Conservation (phyloP, 345 rosid genomes). For the Leavenworthia alabamica region DNA sequence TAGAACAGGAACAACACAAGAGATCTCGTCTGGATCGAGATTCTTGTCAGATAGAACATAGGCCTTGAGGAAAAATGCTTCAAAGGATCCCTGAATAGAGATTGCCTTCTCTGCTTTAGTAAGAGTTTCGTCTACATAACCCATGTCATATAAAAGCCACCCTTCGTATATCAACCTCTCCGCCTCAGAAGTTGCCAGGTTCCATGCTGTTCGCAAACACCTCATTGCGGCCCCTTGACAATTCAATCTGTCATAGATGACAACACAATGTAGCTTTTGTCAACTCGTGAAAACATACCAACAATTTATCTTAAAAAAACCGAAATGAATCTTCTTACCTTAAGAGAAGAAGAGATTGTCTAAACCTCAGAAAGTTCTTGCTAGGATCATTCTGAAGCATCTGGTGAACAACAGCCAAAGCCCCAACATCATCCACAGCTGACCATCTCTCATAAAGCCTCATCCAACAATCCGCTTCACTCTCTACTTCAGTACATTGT, state of each 20-base stretch:
- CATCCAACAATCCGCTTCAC: slow-evolving; percentile 83
- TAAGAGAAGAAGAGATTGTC: slow-evolving; percentile 87
- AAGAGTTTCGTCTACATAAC: slow-evolving; percentile 74
- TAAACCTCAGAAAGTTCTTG: slow-evolving; percentile 68
- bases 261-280: slow-evolving; percentile 9
- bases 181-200: slow-evolving; percentile 50
- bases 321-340: slow-evolving; percentile 39
- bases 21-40: slow-evolving; percentile 52
- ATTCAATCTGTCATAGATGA: slow-evolving; percentile 52
- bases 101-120: slow-evolving; percentile 71
- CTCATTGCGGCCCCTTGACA: slow-evolving; percentile 90
- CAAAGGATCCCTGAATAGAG: slow-evolving; percentile 67
- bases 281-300: neutral
- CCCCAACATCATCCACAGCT: slow-evolving; percentile 86
- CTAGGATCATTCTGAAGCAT: slow-evolving; percentile 75
- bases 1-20: slow-evolving; percentile 62
- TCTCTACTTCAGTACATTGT: slow-evolving; percentile 37
- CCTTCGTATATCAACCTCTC: slow-evolving; percentile 89
- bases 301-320: neutral
- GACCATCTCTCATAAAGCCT: slow-evolving; percentile 87
- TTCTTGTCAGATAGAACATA: slow-evolving; percentile 71
- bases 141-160: slow-evolving; percentile 87
- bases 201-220: slow-evolving; percentile 69
- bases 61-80: slow-evolving; percentile 91
- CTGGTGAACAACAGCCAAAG: slow-evolving; percentile 78